phyloP scores from a whole-genome alignment of 352 stramenopile genomes.

The Pythium sukuiense region DNA sequence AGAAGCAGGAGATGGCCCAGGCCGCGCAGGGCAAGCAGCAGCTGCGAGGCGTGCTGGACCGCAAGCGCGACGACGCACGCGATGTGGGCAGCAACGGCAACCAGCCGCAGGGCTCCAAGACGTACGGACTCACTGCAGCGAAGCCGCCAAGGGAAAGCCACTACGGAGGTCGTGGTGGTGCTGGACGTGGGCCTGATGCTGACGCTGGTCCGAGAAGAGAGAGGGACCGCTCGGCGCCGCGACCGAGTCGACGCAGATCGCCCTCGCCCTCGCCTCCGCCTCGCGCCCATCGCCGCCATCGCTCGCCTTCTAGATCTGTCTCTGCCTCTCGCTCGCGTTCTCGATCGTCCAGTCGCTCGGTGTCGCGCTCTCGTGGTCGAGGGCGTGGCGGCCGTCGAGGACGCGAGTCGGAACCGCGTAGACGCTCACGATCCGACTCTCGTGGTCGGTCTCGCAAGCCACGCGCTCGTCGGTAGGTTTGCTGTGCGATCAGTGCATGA shows the following conservation, averaged over 20 bases:
- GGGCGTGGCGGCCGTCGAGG: conserved; percentile 19
- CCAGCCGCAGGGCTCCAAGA: background rate
- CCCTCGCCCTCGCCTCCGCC: conserved; percentile 10
- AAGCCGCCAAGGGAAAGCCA: background rate
- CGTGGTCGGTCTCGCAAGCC: conserved; percentile 4
- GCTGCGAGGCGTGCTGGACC: conserved; percentile 57
- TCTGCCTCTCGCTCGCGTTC: conserved; percentile 8
- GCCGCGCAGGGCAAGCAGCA: conserved; percentile 54
- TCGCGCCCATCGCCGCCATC: conserved; percentile 12
- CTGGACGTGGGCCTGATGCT: background rate
- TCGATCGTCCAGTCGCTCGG: conserved; percentile 18
- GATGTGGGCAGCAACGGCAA: background rate
- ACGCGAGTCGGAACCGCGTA: conserved; percentile 17
- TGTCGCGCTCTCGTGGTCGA: conserved; percentile 27
- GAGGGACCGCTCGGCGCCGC: conserved; percentile 14
- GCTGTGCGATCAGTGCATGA: background rate
- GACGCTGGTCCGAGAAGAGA: background rate
- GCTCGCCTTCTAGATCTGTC: conserved; percentile 23
- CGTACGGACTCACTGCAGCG: conserved; percentile 18
- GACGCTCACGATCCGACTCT: conserved; percentile 23
- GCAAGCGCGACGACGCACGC: conserved; percentile 39
- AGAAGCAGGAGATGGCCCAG: conserved; percentile 87
- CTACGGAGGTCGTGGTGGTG: background rate
- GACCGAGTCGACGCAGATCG: conserved; percentile 19
- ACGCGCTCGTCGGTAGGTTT: conserved; percentile 11